A percentile compares a stretch with the other conserved stretches of the same genome.
Conservation (phyloP, 2,329 filamentous ascomycete genomes). For the Fusarium sp. region DNA sequence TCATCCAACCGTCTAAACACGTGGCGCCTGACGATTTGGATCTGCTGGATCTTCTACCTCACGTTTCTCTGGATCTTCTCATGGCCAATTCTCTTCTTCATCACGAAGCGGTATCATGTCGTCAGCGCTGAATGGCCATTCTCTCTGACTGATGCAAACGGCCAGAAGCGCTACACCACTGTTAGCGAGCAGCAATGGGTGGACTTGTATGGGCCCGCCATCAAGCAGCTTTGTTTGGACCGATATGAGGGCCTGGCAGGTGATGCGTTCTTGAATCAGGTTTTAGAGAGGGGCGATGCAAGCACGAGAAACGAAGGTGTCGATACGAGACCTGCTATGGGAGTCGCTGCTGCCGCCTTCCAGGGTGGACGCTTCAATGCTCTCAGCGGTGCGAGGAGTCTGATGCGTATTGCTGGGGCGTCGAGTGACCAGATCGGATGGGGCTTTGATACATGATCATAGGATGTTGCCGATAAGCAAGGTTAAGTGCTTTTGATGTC, state of each 20-base stretch:
- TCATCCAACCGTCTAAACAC: conserved; percentile 26
- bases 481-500: fast-evolving
- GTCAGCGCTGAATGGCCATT: conserved; percentile 32
- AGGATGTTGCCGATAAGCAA: neutral
- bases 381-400: conserved; percentile 2
- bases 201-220: conserved; percentile 19
- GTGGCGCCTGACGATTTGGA: conserved; percentile 30
- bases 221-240: conserved; percentile 31
- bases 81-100: conserved; percentile 33
- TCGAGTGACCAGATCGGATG: conserved; percentile 31
- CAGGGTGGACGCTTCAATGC: conserved; percentile 22
- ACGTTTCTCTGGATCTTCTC: conserved; percentile 38
- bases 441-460: conserved; percentile 33
- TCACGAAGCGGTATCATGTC: conserved; percentile 31
- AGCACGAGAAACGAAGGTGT: neutral
- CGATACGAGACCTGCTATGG: conserved; percentile 15
- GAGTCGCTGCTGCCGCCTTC: conserved; percentile 28
- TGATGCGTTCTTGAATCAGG: conserved; percentile 25
- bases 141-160: neutral
- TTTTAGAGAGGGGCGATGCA: conserved; percentile 17
- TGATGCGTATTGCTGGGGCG: conserved; percentile 25
- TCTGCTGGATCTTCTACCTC: conserved; percentile 37
- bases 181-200: conserved; percentile 34
- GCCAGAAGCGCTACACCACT: conserved; percentile 20
- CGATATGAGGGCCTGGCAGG: conserved; percentile 32